A percentile compares a stretch with the other conserved stretches of the same genome.
Evolutionary conservation across 805 yeast species (phyloP).

Genomic region (Lachancea fermentati): DNA sequence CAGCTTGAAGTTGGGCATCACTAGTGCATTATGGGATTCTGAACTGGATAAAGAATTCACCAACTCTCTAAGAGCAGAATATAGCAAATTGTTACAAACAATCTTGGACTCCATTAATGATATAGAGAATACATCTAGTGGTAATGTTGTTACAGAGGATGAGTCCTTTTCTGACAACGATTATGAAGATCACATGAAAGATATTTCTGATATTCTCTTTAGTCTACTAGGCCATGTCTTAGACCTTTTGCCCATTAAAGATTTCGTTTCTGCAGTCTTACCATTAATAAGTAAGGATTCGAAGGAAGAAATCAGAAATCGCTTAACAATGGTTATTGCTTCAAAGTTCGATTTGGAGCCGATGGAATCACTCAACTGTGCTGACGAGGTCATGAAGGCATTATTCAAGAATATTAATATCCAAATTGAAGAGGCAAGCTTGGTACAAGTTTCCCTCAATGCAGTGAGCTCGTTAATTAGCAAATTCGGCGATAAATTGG

Average conservation of each 20-base stretch:
- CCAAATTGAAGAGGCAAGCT: slow-evolving; percentile 32
- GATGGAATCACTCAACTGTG: slow-evolving; percentile 45
- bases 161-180: slow-evolving; percentile 19
- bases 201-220: slow-evolving; percentile 41
- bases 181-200: slow-evolving; percentile 18
- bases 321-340: slow-evolving; percentile 56
- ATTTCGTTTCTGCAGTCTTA: slow-evolving; percentile 60
- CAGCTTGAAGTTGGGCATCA: slow-evolving; percentile 49
- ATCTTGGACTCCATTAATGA: slow-evolving; percentile 22
- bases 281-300: slow-evolving; percentile 31
- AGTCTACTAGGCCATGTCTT: slow-evolving; percentile 56
- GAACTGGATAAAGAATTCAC: slow-evolving; percentile 14
- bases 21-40: slow-evolving; percentile 43
- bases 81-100: slow-evolving; percentile 23
- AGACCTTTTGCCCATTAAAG: slow-evolving; percentile 66
- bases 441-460: slow-evolving; percentile 67
- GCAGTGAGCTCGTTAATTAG: slow-evolving; percentile 56
- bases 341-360: slow-evolving; percentile 67
- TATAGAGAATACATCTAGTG: slow-evolving; percentile 5
- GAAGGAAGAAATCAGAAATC: slow-evolving; percentile 48
- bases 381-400: slow-evolving; percentile 45
- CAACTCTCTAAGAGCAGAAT: slow-evolving; percentile 19
- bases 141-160: slow-evolving; percentile 9
- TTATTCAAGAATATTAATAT: slow-evolving; percentile 37
- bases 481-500: slow-evolving; percentile 53